Base-by-base conservation (phyloP, 257 asterid species). In the Solanum pinnatisectum region DNA sequence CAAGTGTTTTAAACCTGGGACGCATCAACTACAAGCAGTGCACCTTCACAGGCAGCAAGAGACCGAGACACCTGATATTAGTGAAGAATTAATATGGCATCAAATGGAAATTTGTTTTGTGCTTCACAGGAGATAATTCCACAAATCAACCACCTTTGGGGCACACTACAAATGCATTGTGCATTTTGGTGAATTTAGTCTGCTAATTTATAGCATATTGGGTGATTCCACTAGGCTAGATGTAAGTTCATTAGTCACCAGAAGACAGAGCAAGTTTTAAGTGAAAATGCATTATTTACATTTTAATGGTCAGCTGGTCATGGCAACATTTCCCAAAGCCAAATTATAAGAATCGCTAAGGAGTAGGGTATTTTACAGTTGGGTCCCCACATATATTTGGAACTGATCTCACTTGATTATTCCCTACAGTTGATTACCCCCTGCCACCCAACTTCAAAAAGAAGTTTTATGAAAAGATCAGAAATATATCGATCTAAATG, bases 1-100 rank as follows among this genome's bases (percentile, higher is more conserved):
- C 20, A 88, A 84, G 79, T 67, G 70, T 81, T 89, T 79, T 79
- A 79, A 44, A 96, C 99, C 95, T 97, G 99, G 87, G 99, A 97
- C 78, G 99, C 98, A 94, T 97, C 99, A 83, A 97, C 99, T 89
- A 97, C 99, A 89, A 97, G 98, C 89, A 97, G 96, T 86, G 99
- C 99, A 82, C 99, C 99, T 92, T 97, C 99, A 90, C 99, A 97
- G 6, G 99, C 99, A 85, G 99, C 99, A 90, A 97, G 99, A 88
- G 99, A 97, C 91, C 99, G 99, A 90, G 99, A 97, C 89, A 97
- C 99, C 99, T 97, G 89, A 70, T 89, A 84, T 78, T 79, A 37
- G 73, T 85, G 87, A 82, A 89, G 91, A 83, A 74, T 42, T 77
- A 85, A 88, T 71, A 88, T 22, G 25, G 85, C 83, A 92, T 86